Percentiles rank a stretch among this genome's conserved stretches.
Conservation (phyloP, 208 protist genomes). For the Angomonas deanei region DNA sequence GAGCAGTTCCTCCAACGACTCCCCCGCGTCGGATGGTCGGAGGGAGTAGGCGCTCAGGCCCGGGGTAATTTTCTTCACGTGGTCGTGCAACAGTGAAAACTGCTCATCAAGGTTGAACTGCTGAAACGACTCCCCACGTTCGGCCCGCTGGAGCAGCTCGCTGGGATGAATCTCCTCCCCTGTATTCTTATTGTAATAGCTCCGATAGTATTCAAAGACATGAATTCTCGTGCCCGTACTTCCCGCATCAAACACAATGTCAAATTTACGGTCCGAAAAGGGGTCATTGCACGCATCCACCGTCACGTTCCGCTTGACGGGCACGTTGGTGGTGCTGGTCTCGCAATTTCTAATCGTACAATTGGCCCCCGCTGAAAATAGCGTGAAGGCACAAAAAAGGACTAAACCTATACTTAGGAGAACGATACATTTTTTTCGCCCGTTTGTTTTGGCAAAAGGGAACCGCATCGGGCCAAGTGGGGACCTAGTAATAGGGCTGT, state of each 20-base stretch:
- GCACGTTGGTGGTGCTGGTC: not conserved
- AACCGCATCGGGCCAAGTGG: not conserved
- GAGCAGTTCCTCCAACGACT: constrained; percentile 26
- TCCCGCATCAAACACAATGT: constrained; percentile 65
- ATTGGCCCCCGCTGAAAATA: not conserved
- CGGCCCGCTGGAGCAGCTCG: not conserved
- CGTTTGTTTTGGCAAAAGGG: not conserved
- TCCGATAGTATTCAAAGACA: constrained; percentile 46
- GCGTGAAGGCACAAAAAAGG: not conserved
- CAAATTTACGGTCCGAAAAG: constrained; percentile 21
- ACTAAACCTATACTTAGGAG: not conserved
- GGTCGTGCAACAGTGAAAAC: constrained; percentile 24
- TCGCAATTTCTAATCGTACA: not conserved
- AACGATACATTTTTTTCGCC: not conserved
- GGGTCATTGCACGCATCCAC: not conserved
- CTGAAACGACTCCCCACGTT: not conserved
- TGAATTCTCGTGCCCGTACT: constrained; percentile 68
- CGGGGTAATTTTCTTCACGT: constrained; percentile 33
- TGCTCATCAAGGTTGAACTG: not conserved
- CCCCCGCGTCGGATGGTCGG: constrained; percentile 11
- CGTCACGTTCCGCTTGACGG: not conserved
- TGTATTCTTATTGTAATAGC: constrained; percentile 6
- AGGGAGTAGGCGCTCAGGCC: constrained; percentile 39
- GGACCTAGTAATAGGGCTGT: not conserved
- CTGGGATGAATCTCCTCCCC: not conserved